Evolutionary conservation across 345 rosid genomes (phyloP).

Genomic region (Lagerstroemia speciosa): DNA sequence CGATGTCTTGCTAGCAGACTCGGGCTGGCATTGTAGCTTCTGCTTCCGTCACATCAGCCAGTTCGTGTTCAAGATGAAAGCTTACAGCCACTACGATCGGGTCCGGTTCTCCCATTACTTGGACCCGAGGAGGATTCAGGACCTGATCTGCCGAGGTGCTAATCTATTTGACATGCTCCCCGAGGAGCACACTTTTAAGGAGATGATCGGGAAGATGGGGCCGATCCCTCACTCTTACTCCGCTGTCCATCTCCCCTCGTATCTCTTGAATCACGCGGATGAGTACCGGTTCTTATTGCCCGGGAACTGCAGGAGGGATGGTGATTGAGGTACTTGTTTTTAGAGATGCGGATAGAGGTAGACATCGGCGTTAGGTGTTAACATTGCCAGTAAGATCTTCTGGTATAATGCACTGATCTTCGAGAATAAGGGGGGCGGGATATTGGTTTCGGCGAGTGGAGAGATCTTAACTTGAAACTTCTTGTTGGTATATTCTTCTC

Average conservation of each 20-base stretch:
- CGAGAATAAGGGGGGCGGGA: not conserved
- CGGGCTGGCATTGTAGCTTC: constrained; percentile 38
- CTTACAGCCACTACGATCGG: constrained; percentile 31
- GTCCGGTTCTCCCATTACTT: constrained; percentile 21
- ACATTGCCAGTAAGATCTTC: not conserved
- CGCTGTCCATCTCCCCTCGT: constrained; percentile 23
- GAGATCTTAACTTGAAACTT: no score
- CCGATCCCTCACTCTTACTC: constrained; percentile 23
- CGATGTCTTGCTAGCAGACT: constrained; percentile 21
- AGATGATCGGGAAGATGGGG: constrained; percentile 28
- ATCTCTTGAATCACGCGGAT: constrained; percentile 20
- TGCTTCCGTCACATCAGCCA: constrained; percentile 25
- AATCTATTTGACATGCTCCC: constrained; percentile 31
- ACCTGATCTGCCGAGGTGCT: constrained; percentile 25
- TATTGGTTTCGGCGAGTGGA: not conserved
- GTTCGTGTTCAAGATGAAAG: constrained; percentile 31
- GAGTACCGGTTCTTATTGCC: constrained; percentile 25
- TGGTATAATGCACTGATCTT: not conserved
- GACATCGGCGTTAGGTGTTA: not conserved
- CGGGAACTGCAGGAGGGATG: constrained; percentile 22
- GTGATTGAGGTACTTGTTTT: constrained; percentile 5
- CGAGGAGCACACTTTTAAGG: constrained; percentile 28
- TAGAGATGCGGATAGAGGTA: not conserved
- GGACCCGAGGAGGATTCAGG: constrained; percentile 23
- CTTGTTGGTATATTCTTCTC: no score